Conservation (phyloP, 2,329 filamentous ascomycete genomes). For the Ceratocystis destructans region DNA sequence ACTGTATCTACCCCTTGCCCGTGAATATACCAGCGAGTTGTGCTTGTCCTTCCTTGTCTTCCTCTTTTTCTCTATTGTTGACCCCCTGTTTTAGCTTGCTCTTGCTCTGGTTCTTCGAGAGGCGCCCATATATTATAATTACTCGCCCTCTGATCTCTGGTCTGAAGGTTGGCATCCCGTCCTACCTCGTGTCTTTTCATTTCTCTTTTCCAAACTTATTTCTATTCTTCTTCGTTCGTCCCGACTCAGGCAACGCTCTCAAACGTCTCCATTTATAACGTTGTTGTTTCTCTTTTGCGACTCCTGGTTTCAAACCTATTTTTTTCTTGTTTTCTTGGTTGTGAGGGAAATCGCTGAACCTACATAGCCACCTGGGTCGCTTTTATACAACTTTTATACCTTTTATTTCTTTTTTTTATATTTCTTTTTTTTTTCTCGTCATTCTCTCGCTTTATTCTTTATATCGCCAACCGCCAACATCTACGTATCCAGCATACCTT, state of each 20-base stretch:
- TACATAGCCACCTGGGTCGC: not conserved
- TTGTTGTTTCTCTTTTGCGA: constrained; percentile 11
- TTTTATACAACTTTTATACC: not conserved
- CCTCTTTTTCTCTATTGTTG: not conserved
- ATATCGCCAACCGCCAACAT: too few species aligned
- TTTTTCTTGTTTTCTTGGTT: constrained; percentile 10
- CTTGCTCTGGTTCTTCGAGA: not conserved
- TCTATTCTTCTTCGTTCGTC: not conserved
- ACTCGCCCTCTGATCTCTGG: not conserved
- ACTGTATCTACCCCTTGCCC: not conserved
- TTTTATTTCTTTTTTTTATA: constrained; percentile 1
- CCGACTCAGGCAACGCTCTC: not conserved
- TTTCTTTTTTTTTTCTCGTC: not conserved
- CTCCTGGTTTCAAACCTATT: constrained; percentile 15
- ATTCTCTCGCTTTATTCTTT: not conserved
- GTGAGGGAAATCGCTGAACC: not conserved
- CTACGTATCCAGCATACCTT: too few species aligned
- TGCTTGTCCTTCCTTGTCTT: not conserved
- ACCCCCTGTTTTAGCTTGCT: not conserved
- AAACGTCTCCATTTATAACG: constrained; percentile 1
- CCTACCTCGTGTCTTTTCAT: not conserved
- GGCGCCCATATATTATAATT: not conserved
- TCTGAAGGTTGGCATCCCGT: not conserved
- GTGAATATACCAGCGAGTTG: not conserved
- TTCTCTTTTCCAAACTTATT: not conserved